Evolutionary conservation across 2,329 filamentous ascomycete species (phyloP), one percentile per base, ranked within the genome.

Genomic region (Penicillium expansum): DNA sequence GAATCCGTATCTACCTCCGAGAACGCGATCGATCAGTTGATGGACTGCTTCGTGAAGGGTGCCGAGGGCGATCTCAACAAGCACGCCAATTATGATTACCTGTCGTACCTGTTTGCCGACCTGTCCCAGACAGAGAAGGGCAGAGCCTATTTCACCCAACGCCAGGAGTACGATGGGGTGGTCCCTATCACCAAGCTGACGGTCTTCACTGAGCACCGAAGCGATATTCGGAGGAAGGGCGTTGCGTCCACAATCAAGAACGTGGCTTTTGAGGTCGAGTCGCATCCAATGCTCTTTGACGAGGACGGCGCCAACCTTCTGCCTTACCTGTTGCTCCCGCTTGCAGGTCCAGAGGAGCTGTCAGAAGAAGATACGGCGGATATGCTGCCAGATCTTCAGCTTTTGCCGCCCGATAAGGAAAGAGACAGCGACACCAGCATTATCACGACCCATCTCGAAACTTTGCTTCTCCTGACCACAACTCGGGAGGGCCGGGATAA

Each of bases 231-330:
- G 54, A 83, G 94, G 53, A 91, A 91, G 67, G 94, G 94, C n/a
- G 92, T 97, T n/a, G 93, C 93, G 8, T 92, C 88, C 59, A 94
- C 91, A 10, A 91, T 99, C 72, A 97, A 97, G 75, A 99, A 99
- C 70, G 86, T 90, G 30, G 86, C 91, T 7, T 97, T 99, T 70
- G 89, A 95, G 67, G 76, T 93, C 6, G 76, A 84, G 3, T 83
- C 88, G 0, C 93, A 97, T 67, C 79, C 84, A 0, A 77, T 81
- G 2, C 86, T 96, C 52, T 76, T 97, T 44, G 82, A 83, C 0
- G 86, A 89, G 50, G 83, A 87, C 18, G 86, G 86, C 38, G 86
- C 92, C 48, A 88, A 96, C 66, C 82, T 97, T 16, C 77, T 97
- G 5, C 92, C 93, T 0, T 97, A 97, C 73, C 80, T 97, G 16